Conservation (phyloP, 2,329 filamentous ascomycete species). For the Aspergillus chevalieri region DNA sequence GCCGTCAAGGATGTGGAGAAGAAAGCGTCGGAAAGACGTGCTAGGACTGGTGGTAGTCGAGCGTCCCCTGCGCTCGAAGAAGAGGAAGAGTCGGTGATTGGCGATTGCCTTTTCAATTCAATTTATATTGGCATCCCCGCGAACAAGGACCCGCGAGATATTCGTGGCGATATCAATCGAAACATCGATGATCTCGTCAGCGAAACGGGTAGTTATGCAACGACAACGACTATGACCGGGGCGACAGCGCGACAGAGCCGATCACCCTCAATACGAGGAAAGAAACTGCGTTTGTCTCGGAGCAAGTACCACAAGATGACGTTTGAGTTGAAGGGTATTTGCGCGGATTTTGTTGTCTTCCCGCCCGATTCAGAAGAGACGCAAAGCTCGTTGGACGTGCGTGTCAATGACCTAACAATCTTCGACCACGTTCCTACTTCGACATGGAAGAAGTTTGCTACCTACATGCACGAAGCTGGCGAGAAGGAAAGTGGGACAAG, state of each 20-base stretch:
- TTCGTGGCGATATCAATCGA: conserved; percentile 78
- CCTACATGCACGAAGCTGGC: conserved; percentile 83
- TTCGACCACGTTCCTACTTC: conserved; percentile 93
- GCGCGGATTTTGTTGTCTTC: conserved; percentile 74
- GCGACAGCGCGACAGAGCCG: conserved; percentile 32
- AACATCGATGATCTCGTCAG: conserved; percentile 79
- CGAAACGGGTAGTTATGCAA: conserved; percentile 84
- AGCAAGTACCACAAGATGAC: conserved; percentile 93
- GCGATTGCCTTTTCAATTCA: conserved; percentile 95
- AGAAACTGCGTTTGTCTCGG: conserved; percentile 67
- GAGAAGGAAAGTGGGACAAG: conserved; percentile 76
- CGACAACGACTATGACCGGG: conserved; percentile 54
- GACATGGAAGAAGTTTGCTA: conserved; percentile 97
- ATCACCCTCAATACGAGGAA: conserved; percentile 38
- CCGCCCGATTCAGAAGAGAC: conserved; percentile 72
- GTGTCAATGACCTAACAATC: conserved; percentile 76
- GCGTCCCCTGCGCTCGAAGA: conserved; percentile 50
- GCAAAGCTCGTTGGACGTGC: conserved; percentile 78
- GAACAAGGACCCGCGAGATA: conserved; percentile 75
- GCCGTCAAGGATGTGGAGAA: conserved; percentile 83
- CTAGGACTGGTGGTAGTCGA: conserved; percentile 52
- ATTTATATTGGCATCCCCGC: conserved; percentile 93
- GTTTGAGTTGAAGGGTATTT: conserved; percentile 81
- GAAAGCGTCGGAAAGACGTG: conserved; percentile 69
- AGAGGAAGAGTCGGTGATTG: conserved; percentile 79